phyloP scores from a whole-genome alignment of 2,329 filamentous ascomycete species.

The Helotiales sp. region DNA sequence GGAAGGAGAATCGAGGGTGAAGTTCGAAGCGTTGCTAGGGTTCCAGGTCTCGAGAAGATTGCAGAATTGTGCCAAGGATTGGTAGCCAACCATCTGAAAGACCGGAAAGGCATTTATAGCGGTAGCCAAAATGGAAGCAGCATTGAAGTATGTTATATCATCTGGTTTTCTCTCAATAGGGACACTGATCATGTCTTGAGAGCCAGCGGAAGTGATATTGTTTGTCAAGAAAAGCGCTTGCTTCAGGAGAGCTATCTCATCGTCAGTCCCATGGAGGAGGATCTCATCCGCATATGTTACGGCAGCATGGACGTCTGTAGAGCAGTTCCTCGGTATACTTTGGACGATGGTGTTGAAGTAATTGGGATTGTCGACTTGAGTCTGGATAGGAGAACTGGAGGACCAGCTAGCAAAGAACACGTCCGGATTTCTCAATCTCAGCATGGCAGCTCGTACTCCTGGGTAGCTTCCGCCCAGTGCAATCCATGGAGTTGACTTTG shows the following conservation, averaged over 20 bases:
- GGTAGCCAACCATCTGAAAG: conserved; percentile 3
- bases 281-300: conserved; percentile 12
- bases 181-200: background rate
- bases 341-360: conserved; percentile 13
- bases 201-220: background rate
- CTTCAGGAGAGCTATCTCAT: conserved; percentile 11
- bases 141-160: background rate
- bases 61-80: background rate
- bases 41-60: conserved; percentile 6
- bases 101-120: background rate
- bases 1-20: background rate
- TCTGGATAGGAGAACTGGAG: conserved; percentile 8
- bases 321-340: conserved; percentile 15
- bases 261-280: conserved; percentile 3
- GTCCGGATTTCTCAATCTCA: conserved; percentile 11
- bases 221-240: conserved; percentile 1
- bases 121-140: background rate
- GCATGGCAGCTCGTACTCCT: conserved; percentile 8
- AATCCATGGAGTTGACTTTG: conserved; percentile 15
- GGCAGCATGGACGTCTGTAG: conserved; percentile 14
- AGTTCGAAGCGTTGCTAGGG: background rate
- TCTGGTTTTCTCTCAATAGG: background rate
- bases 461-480: conserved; percentile 14
- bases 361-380: background rate
- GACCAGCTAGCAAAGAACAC: conserved; percentile 16